A percentile compares a stretch with the other conserved stretches of the same genome.
These are phyloP conservation scores for Citrus sp. DNA, from an alignment of 345 rosid species.

Conservation along the genomic window DNA sequence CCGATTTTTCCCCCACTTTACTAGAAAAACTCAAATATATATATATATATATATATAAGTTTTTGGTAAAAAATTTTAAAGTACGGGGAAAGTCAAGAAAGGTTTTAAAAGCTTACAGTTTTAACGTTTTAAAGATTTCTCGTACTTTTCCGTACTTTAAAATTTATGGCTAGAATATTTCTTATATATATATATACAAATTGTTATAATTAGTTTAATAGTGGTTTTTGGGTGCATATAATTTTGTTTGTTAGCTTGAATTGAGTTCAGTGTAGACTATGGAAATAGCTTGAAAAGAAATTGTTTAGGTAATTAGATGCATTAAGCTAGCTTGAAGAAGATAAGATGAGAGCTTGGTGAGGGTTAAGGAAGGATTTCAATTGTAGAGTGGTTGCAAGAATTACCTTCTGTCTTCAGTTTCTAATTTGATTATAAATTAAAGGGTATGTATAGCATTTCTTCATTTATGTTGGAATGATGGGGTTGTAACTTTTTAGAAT, in stretches of 20 bases:
- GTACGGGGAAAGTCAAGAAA: fast-evolving
- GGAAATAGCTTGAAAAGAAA: not conserved
- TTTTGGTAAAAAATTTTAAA: fast-evolving
- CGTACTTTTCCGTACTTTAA: fast-evolving
- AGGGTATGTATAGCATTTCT: not conserved
- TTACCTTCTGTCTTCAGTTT: not conserved
- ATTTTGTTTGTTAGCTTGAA: not conserved
- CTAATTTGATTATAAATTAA: not conserved
- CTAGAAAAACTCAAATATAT: too few species aligned
- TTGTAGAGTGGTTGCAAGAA: not conserved
- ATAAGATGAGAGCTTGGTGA: not conserved
- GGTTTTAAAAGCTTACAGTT: too few species aligned
- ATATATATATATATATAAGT: too few species aligned
- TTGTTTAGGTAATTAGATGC: not conserved
- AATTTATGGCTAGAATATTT: fast-evolving
- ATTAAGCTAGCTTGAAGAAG: not conserved
- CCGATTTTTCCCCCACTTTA: fast-evolving
- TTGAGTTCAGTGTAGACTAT: not conserved
- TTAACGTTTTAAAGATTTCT: too few species aligned
- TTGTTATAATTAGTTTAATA: too few species aligned
- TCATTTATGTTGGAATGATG: not conserved
- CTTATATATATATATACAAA: too few species aligned
- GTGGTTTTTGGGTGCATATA: not conserved
- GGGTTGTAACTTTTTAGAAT: not conserved
- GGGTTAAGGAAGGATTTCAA: not conserved